A percentile compares a stretch with the other conserved stretches of the same genome.
phyloP scores from a whole-genome alignment of 106 monocot genomes.

The Cymbidium sinense region DNA sequence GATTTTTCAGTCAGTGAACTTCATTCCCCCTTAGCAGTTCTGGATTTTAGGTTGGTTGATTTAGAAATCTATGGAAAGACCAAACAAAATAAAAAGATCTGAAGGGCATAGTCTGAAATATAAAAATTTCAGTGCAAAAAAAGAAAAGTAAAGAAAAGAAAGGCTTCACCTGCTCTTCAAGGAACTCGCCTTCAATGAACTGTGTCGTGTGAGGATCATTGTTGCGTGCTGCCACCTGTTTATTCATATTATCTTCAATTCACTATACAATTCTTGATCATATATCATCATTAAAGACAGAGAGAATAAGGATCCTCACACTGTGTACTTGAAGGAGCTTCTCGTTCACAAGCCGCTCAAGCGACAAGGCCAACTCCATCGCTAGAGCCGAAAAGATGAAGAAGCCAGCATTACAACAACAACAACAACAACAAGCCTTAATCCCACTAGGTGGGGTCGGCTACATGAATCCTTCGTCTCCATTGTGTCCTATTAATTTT shows the following conservation, averaged over 20 bases:
- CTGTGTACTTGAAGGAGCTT: constrained; percentile 75
- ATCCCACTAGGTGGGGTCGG: too few species aligned
- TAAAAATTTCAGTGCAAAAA: background rate
- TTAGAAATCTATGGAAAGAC: background rate
- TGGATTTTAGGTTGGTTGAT: too few species aligned
- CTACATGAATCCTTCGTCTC: too few species aligned
- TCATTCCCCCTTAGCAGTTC: too few species aligned
- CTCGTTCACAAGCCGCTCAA: constrained; percentile 83
- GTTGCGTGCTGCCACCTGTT: constrained; percentile 35
- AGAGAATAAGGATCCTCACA: constrained; percentile 27
- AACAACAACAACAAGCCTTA: too few species aligned
- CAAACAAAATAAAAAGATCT: background rate
- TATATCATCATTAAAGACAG: background rate
- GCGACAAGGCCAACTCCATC: constrained; percentile 80
- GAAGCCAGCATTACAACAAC: background rate
- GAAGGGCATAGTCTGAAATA: too few species aligned
- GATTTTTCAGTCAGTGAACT: too few species aligned
- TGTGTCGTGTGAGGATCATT: constrained; percentile 68
- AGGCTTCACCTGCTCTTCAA: constrained; percentile 68
- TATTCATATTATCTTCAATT: background rate
- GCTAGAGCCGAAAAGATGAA: constrained; percentile 22
- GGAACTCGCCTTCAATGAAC: constrained; percentile 79
- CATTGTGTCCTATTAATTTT: too few species aligned
- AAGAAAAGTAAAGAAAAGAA: background rate
- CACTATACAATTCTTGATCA: background rate